phyloP scores from a whole-genome alignment of 257 asterid species.

The Capsicum rhomboideum region DNA sequence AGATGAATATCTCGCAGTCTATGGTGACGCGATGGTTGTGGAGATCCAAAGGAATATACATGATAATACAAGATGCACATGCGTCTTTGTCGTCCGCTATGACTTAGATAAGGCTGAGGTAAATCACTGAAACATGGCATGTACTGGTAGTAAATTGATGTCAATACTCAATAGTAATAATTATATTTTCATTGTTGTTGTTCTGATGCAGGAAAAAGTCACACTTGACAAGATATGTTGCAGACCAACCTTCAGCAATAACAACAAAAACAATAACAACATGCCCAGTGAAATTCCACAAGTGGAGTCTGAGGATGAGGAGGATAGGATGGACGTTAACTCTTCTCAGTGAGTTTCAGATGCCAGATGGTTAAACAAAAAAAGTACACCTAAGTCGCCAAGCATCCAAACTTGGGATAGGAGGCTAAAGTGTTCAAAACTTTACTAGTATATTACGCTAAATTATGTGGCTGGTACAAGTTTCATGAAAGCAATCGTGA shows the following conservation, averaged over 20 bases:
- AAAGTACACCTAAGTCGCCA: neutral
- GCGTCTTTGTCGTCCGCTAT: conserved; percentile 56
- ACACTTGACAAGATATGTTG: conserved; percentile 36
- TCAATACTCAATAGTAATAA: neutral
- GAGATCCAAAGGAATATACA: conserved; percentile 45
- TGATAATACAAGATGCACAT: conserved; percentile 39
- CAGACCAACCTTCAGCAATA: conserved; percentile 33
- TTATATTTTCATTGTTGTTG: neutral
- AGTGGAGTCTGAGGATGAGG: neutral
- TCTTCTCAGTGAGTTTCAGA: neutral
- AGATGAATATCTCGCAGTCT: conserved; percentile 40
- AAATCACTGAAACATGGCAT: neutral
- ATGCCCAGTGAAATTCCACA: neutral
- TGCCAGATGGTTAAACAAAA: neutral
- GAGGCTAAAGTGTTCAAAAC: neutral
- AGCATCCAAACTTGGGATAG: neutral
- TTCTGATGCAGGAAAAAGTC: conserved; percentile 41
- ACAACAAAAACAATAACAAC: neutral
- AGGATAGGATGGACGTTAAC: neutral
- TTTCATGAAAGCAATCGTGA: neutral
- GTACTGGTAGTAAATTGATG: neutral
- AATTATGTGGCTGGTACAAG: neutral
- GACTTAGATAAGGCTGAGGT: conserved; percentile 55
- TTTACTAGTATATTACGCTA: neutral
- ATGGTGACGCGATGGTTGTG: conserved; percentile 57